A percentile compares a stretch with the other conserved stretches of the same genome.
These are phyloP conservation scores for Gyrodon lividus DNA, from an alignment of 768 basidiomycete species.

Conservation along the genomic window DNA sequence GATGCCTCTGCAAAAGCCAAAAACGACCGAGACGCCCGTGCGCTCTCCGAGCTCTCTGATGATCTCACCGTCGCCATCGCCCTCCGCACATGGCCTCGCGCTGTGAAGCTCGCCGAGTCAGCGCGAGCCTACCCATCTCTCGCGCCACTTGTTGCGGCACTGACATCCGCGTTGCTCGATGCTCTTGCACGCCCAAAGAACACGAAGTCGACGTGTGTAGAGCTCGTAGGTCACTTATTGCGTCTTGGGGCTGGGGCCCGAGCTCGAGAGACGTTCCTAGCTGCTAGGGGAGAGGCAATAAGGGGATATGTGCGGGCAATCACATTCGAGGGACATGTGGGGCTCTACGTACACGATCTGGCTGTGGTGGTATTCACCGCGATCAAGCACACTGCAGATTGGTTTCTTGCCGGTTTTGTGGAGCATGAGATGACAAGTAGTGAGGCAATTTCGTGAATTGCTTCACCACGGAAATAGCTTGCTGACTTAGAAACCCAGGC, in stretches of 20 bases:
- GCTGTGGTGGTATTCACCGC: constrained; percentile 90
- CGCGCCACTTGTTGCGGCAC: constrained; percentile 58
- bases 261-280: constrained; percentile 81
- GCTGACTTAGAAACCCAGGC: constrained; percentile 43
- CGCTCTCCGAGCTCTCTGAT: constrained; percentile 89
- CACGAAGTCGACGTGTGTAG: constrained; percentile 72
- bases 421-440: constrained; percentile 94
- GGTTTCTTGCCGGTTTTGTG: constrained; percentile 94
- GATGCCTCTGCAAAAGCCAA: constrained; percentile 65
- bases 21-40: constrained; percentile 78
- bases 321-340: constrained; percentile 85
- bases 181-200: constrained; percentile 75
- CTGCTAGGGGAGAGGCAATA: constrained; percentile 74
- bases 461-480: background rate
- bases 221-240: constrained; percentile 68
- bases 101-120: constrained; percentile 80
- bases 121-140: constrained; percentile 71
- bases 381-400: constrained; percentile 96
- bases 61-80: constrained; percentile 90
- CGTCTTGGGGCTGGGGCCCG: constrained; percentile 74
- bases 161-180: constrained; percentile 68
- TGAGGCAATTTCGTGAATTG: constrained; percentile 38
- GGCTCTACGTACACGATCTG: constrained; percentile 82
- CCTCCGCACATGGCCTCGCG: constrained; percentile 83
- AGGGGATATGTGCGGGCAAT: constrained; percentile 81